These are phyloP conservation scores for Cruciata laevipes DNA, from an alignment of 257 asterid species.

Conservation along the genomic window DNA sequence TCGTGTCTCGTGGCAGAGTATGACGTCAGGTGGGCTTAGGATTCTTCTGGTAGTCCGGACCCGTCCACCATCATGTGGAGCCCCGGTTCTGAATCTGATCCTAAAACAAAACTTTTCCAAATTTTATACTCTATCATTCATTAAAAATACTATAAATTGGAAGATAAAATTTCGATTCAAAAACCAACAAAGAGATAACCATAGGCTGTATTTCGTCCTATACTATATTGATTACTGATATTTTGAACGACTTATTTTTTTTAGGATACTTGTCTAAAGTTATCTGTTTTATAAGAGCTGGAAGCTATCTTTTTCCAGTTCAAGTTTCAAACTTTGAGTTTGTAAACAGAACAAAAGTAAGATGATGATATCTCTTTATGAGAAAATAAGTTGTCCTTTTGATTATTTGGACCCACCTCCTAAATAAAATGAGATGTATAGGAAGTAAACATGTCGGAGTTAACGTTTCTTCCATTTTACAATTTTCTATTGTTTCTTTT, in stretches of 20 bases:
- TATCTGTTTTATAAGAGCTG: background rate
- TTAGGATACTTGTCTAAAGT: background rate
- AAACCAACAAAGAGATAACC: too few relatives aligned
- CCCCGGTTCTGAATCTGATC: too few relatives aligned
- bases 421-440: too few relatives aligned
- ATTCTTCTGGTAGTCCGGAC: background rate
- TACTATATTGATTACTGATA: background rate
- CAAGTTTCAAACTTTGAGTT: background rate
- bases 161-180: too few relatives aligned
- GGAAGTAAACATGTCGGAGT: background rate
- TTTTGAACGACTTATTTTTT: background rate
- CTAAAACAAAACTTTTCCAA: too few relatives aligned
- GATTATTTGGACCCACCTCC: background rate
- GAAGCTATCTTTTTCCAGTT: background rate
- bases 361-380: background rate
- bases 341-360: background rate
- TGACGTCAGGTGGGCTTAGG: background rate
- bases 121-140: too few relatives aligned
- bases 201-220: background rate
- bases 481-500: too few relatives aligned
- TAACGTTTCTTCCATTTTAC: too few relatives aligned
- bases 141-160: too few relatives aligned
- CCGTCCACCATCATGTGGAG: background rate
- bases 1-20: constrained; percentile 23
- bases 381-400: background rate